phyloP scores from a whole-genome alignment of 192 early-diverging fungal species.

The Chytriomyces hyalinus region DNA sequence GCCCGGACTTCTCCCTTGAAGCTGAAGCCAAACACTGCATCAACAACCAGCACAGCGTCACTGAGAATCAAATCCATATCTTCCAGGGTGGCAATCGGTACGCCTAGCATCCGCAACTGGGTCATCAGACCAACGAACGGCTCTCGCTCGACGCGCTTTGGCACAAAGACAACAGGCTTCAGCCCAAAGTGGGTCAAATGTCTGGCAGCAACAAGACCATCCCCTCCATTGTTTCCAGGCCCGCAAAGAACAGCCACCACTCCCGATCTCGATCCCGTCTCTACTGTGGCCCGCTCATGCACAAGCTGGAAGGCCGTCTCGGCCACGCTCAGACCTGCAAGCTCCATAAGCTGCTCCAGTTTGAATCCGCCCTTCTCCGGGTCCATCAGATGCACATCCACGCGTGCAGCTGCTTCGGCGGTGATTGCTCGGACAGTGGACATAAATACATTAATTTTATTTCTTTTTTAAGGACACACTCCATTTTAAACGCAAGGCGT shows the following conservation, averaged over 20 bases:
- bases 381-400: slow-evolving; percentile 89
- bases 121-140: slow-evolving; percentile 48
- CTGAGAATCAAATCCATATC: slow-evolving; percentile 37
- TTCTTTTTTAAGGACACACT: no score
- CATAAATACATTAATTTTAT: not conserved
- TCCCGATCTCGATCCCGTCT: not conserved
- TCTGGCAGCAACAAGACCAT: slow-evolving; percentile 92
- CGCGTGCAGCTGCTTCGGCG: slow-evolving; percentile 56
- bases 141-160: not conserved
- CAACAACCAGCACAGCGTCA: slow-evolving; percentile 73
- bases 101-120: slow-evolving; percentile 73
- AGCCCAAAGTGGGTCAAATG: slow-evolving; percentile 93
- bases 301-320: slow-evolving; percentile 77
- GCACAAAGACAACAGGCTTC: slow-evolving; percentile 45
- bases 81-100: slow-evolving; percentile 63
- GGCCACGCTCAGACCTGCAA: slow-evolving; percentile 91
- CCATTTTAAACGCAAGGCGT: no score
- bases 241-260: slow-evolving; percentile 43
- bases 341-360: slow-evolving; percentile 79
- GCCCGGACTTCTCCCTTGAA: slow-evolving; percentile 78
- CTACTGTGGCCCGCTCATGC: slow-evolving; percentile 51
- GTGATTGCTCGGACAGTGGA: not conserved
- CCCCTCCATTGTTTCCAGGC: slow-evolving; percentile 97
- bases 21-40: slow-evolving; percentile 93
- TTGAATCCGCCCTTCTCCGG: slow-evolving; percentile 78